Conservation (phyloP, 441 rosid species). For the Viola pubescens region DNA sequence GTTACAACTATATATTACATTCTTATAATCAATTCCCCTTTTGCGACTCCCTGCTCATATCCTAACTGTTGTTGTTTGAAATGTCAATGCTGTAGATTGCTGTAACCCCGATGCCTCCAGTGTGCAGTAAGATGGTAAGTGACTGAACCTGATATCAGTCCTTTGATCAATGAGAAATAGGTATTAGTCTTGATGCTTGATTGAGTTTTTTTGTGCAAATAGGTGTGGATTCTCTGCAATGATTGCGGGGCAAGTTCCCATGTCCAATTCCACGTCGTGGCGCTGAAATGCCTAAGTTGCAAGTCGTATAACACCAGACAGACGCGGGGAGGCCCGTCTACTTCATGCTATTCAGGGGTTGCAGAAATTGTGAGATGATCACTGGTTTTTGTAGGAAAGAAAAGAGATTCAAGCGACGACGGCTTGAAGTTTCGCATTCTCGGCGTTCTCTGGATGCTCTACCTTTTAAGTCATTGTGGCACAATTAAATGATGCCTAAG, state of each 20-base stretch:
- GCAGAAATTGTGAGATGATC: conserved; percentile 20
- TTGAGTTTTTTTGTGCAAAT: background rate
- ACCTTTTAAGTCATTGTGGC: no score
- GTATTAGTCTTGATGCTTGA: background rate
- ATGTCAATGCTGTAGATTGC: conserved; percentile 47
- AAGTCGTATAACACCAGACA: conserved; percentile 74
- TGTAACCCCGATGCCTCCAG: conserved; percentile 66
- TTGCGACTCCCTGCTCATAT: background rate
- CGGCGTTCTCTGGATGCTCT: no score
- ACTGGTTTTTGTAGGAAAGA: conserved; percentile 1
- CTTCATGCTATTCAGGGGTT: conserved; percentile 29
- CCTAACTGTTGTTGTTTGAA: conserved; percentile 1
- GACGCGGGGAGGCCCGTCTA: conserved; percentile 30
- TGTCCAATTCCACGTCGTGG: conserved; percentile 59
- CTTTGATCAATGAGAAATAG: background rate
- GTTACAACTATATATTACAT: background rate
- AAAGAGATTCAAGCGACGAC: no score
- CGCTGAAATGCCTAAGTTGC: conserved; percentile 63
- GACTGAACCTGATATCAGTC: background rate
- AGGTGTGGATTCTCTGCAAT: conserved; percentile 97
- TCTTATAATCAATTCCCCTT: background rate
- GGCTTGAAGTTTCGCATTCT: no score
- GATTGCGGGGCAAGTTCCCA: conserved; percentile 58
- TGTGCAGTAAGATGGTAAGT: conserved; percentile 60
- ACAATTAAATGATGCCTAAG: no score